Percentiles rank a stretch among this genome's conserved stretches.
phyloP scores from a whole-genome alignment of 345 rosid genomes.

The Rhizophora apiculata region DNA sequence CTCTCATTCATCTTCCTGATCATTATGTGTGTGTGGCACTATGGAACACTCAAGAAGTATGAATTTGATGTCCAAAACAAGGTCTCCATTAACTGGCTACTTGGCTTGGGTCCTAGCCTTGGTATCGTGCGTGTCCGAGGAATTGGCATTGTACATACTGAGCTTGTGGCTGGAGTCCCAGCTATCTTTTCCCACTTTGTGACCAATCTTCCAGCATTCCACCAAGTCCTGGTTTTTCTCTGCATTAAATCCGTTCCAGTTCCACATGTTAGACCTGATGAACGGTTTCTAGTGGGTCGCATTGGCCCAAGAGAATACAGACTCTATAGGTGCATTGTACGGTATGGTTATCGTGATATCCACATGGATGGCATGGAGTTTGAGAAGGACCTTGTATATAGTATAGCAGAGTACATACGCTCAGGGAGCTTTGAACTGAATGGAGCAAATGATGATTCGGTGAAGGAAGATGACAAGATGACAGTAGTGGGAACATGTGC shows the following conservation, averaged over 20 bases:
- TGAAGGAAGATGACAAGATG: slow-evolving; percentile 62
- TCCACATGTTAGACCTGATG: slow-evolving; percentile 86
- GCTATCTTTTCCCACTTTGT: slow-evolving; percentile 97
- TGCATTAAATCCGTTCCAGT: slow-evolving; percentile 95
- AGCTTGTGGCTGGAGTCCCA: slow-evolving; percentile 90
- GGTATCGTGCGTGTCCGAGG: slow-evolving; percentile 91
- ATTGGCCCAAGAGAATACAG: slow-evolving; percentile 76
- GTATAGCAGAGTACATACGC: slow-evolving; percentile 81
- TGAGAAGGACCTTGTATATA: slow-evolving; percentile 83
- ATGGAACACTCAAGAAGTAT: slow-evolving; percentile 72
- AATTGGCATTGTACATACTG: slow-evolving; percentile 86
- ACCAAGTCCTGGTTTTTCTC: slow-evolving; percentile 85
- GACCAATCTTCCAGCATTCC: slow-evolving; percentile 96
- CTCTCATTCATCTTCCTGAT: slow-evolving; percentile 70
- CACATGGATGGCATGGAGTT: slow-evolving; percentile 90
- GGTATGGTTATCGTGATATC: slow-evolving; percentile 85
- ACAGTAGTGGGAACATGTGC: slow-evolving; percentile 79
- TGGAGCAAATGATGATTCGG: slow-evolving; percentile 16
- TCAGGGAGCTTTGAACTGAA: slow-evolving; percentile 35
- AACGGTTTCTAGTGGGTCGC: slow-evolving; percentile 76
- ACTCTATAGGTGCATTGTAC: slow-evolving; percentile 83
- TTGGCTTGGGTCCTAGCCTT: slow-evolving; percentile 70
- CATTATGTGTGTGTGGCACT: slow-evolving; percentile 90
- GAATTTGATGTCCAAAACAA: slow-evolving; percentile 91
- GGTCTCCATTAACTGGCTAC: slow-evolving; percentile 89